These are phyloP conservation scores for Colletotrichum gigasporum DNA, from an alignment of 2,329 filamentous ascomycete genomes.

Conservation along the genomic window DNA sequence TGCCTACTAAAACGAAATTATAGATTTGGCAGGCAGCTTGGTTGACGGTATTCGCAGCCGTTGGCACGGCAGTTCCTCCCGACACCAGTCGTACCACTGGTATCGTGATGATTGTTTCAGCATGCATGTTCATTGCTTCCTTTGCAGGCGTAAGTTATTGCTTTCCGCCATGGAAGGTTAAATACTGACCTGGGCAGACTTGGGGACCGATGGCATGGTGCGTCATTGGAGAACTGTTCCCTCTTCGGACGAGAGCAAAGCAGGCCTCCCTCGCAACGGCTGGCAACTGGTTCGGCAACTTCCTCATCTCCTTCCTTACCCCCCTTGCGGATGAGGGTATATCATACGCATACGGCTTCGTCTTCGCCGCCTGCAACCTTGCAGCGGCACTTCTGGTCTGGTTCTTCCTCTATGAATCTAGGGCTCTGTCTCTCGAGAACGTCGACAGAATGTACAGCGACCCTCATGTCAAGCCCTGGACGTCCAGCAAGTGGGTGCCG, in stretches of 20 bases:
- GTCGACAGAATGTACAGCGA: conserved; percentile 77
- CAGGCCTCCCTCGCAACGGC: conserved; percentile 64
- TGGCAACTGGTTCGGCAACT: conserved; percentile 70
- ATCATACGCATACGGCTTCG: conserved; percentile 71
- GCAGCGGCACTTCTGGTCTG: conserved; percentile 68
- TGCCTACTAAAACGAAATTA: too few relatives aligned
- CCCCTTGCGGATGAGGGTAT: conserved; percentile 71
- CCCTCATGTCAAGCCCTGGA: conserved; percentile 66
- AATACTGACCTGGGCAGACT: conserved; percentile 47
- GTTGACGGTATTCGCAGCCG: conserved; percentile 70
- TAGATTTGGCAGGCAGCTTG: conserved; percentile 75
- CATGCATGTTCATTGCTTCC: conserved; percentile 78
- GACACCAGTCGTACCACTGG: conserved; percentile 59
- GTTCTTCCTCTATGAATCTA: conserved; percentile 76
- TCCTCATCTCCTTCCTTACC: conserved; percentile 74
- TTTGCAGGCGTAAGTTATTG: conserved; percentile 60
- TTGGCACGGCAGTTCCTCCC: conserved; percentile 59
- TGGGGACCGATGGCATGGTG: conserved; percentile 79
- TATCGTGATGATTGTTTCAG: conserved; percentile 76
- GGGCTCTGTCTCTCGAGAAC: conserved; percentile 73
- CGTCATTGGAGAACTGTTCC: conserved; percentile 73
- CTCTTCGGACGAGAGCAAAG: conserved; percentile 63
- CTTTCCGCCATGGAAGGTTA: neutral
- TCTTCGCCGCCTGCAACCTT: conserved; percentile 72
- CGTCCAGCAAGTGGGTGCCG: conserved; percentile 63